Base-by-base conservation (phyloP, 1,139 yeast species). In the Suhomyces panamericanus region DNA sequence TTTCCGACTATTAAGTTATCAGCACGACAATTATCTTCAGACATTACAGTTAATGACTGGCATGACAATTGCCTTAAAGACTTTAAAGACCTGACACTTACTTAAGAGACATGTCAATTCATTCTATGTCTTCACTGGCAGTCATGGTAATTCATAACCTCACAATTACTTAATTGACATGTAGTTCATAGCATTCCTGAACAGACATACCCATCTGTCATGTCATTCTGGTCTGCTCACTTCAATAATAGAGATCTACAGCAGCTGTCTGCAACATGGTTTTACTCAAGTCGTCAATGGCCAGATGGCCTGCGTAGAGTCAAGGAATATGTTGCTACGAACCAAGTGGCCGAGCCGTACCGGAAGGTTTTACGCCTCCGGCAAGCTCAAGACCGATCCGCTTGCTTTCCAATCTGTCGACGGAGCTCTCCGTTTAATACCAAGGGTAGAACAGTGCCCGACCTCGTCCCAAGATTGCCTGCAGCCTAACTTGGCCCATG, bases 301-400 rank as follows among this genome's bases (percentile, higher is more conserved):
- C 78, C 87, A 79, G 34, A 78, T 70, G 82, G 70, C 87, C 83
- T 85, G 75, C 90, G 88, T 83, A 85, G 87, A 78, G 93, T 83
- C 75, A 84, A 85, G 95, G 95, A 86, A 86, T 86, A 86, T 86
- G 88, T 86, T 80, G 91, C 89, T 74, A 65, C 78, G 70, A 58
- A 60, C 60, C 48, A 63, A 58, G 45, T 52, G 74, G 73, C 65
- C 83, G 84, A 81, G 80, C 86, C 78, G 54, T 83, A 49, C 49
- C 41, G 39, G 47, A 46, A 52, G 50, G 41, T 48, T 44, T 47
- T 54, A 37, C 49, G 24, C 24, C 45, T 39, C 49, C 42, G 59
- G 76, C 75, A 87, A 84, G 78, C 82, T 85, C 90, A 81, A 85
- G 80, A 66, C 77, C 82, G 62, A 63, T 66, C 70, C 70, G 81